phyloP scores from a whole-genome alignment of 2,329 filamentous ascomycete genomes.

The Alternaria angustiovoidea region DNA sequence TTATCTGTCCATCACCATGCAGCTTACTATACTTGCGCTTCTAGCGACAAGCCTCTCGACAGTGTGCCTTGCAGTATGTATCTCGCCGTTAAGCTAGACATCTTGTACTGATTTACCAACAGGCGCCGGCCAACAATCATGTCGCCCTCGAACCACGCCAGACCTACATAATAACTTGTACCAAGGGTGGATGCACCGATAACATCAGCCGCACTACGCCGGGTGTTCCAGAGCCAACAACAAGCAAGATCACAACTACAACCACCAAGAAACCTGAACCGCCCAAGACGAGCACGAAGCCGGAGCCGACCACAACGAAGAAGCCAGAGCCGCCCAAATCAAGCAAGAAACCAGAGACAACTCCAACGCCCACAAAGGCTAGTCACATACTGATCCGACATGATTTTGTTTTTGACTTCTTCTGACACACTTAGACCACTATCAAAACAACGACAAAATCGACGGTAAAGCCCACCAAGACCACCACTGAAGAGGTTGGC shows the following conservation, averaged over 20 bases:
- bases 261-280: constrained; percentile 16
- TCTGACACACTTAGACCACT: constrained; percentile 12
- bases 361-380: constrained; percentile 11
- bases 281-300: constrained; percentile 1
- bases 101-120: not conserved
- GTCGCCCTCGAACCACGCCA: constrained; percentile 31
- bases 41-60: constrained; percentile 21
- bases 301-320: constrained; percentile 8
- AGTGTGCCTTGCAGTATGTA: constrained; percentile 33
- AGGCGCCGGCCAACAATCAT: constrained; percentile 31
- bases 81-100: not conserved
- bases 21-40: constrained; percentile 22
- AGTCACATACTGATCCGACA: not conserved
- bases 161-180: constrained; percentile 41
- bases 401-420: not conserved
- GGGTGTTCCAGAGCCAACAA: constrained; percentile 14
- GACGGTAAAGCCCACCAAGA: constrained; percentile 15
- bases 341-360: constrained; percentile 13
- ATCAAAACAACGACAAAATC: constrained; percentile 17
- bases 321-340: constrained; percentile 18
- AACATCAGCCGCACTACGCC: constrained; percentile 17
- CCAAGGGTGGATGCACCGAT: constrained; percentile 25
- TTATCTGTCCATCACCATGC: constrained; percentile 24
- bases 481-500: constrained; percentile 27
- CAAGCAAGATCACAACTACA: constrained; percentile 21